Percentiles rank a stretch among this genome's conserved stretches.
These are phyloP conservation scores for Ophiocordyceps sinensis DNA, from an alignment of 2,329 filamentous ascomycete species.

Conservation along the genomic window DNA sequence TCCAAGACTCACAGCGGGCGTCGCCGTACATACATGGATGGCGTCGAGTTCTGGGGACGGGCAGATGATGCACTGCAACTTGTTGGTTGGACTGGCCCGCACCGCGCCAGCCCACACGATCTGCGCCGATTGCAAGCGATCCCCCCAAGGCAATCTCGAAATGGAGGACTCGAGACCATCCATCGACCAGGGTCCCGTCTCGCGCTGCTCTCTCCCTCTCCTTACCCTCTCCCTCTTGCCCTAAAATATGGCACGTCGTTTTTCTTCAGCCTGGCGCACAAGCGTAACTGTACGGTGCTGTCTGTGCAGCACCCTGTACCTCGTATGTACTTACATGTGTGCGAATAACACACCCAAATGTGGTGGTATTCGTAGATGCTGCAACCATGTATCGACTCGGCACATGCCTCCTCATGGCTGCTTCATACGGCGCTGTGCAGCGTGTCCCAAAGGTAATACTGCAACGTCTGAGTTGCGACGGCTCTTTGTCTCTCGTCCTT, in stretches of 20 bases:
- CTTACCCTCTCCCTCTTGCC: too few species aligned
- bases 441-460: neutral
- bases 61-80: conserved; percentile 1
- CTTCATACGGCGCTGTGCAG: neutral
- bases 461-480: neutral
- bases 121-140: neutral
- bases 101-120: neutral
- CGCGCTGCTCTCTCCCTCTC: too few species aligned
- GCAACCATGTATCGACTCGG: neutral
- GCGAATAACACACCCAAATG: too few species aligned
- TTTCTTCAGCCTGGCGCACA: too few species aligned
- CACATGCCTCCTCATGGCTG: neutral
- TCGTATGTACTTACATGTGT: too few species aligned
- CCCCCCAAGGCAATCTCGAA: neutral
- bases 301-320: too few species aligned
- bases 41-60: neutral
- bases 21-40: neutral
- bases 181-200: neutral
- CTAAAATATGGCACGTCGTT: too few species aligned
- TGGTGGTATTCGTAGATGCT: too few species aligned
- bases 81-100: neutral
- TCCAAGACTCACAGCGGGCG: neutral
- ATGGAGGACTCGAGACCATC: neutral
- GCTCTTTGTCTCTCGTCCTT: neutral
- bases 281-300: too few species aligned